Evolutionary conservation across 2,329 filamentous ascomycete genomes (phyloP), one percentile per base, ranked within the genome.

Genomic region (Hirsutella thompsonii): DNA sequence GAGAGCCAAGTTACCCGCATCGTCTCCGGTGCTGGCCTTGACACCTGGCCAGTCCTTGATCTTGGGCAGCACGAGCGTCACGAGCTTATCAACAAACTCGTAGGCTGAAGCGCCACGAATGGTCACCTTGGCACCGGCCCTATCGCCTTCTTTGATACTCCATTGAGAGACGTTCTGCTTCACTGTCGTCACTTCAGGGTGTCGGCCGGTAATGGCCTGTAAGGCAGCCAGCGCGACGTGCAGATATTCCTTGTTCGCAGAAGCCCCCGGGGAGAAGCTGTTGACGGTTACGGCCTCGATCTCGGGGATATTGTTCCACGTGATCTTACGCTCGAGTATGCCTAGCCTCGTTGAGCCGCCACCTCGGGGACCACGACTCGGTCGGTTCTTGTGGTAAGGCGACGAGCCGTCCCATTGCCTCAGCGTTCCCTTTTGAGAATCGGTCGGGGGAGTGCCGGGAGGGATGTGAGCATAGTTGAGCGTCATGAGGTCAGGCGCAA

Each of bases 11-110:
- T 96, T 95, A 30, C 92, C 92, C 46, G 82, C 81, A 55, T 79
- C 80, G 60, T 98, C 92, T 55, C 92, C 92, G 32, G 85, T 85
- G 35, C 54, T 59, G 44, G 62, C 70, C 49, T 63, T 56, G 42
- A 78, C 55, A 18, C 92, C 92, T 42, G 76, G 77, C 83, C 87
- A 98, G 52, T 98, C 92, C 70, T 96, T 98, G 63, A 98, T 93
- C 56, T 81, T 84, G 32, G 92, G 92, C 57, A 96, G 72, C 5
- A 98, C 89, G 8, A 96, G 69, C 57, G 94, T 87, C 42, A 96
- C 71, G 50, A 88, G 69, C 67, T 94, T 94, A 55, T 90, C 83
- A 36, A 98, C 58, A 60, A 98, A 95, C 59, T 95, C 82, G 47
- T 86, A 84, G 54, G 93, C 92, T 44, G 81, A 74, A 58, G 92